These are phyloP conservation scores for Euphorbia pulcherrima DNA, from an alignment of 345 rosid species.

Conservation along the genomic window DNA sequence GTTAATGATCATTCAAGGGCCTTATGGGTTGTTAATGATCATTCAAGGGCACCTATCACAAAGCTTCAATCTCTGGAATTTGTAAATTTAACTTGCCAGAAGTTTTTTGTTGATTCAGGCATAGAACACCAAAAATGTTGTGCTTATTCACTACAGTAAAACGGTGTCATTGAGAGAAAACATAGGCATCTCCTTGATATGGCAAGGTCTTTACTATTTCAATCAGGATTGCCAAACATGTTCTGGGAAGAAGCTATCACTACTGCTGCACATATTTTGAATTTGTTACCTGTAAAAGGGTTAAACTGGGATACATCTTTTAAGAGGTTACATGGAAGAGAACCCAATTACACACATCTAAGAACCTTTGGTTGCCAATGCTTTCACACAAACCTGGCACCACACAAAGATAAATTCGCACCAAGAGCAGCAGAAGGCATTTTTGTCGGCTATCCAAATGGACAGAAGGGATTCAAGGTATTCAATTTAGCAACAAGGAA, in stretches of 20 bases:
- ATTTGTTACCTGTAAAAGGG: neutral
- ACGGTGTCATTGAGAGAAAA: neutral
- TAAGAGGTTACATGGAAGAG: neutral
- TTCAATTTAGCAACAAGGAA: neutral
- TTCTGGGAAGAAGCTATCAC: neutral
- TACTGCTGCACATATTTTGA: neutral
- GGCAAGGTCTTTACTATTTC: neutral
- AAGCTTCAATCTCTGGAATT: neutral
- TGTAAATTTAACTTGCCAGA: too few relatives aligned
- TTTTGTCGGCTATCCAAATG: neutral
- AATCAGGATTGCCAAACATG: neutral
- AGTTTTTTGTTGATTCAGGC: neutral
- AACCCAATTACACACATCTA: neutral
- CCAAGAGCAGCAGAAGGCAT: neutral
- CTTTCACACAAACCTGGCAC: neutral
- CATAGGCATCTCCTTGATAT: neutral
- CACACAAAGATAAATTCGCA: neutral
- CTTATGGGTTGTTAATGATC: too few relatives aligned
- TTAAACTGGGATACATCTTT: neutral
- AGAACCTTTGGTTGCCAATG: neutral
- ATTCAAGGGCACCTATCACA: too few relatives aligned
- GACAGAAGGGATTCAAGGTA: neutral
- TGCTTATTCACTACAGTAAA: neutral
- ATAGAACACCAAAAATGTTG: neutral
- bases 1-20: too few relatives aligned